Evolutionary conservation across 73 alveolate genomes (phyloP).

Genomic region (Diophrys sp.): DNA sequence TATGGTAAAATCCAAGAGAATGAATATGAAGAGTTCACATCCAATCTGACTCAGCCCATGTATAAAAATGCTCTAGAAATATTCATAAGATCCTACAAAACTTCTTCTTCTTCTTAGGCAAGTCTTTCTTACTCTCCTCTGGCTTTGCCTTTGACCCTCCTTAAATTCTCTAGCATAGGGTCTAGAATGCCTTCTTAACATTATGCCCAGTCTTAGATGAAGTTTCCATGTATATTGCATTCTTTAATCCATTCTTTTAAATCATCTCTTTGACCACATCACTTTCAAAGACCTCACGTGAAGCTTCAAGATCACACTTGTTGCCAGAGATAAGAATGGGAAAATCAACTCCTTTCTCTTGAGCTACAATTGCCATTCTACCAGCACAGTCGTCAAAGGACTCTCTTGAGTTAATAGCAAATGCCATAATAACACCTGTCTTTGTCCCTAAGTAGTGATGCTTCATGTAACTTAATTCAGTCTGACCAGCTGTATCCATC

Average conservation of each 20-base stretch:
- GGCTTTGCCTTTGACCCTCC: not conserved
- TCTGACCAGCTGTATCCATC: constrained; percentile 12
- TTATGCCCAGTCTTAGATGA: constrained; percentile 10
- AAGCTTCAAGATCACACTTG: constrained; percentile 1
- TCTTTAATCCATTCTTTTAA: not conserved
- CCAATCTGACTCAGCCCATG: too few relatives aligned
- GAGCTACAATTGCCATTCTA: not conserved
- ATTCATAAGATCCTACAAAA: not conserved
- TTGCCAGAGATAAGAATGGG: constrained; percentile 5
- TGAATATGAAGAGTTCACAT: too few relatives aligned
- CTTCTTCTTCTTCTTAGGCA: not conserved
- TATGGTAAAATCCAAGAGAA: too few relatives aligned
- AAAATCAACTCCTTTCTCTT: constrained; percentile 6
- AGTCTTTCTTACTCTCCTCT: not conserved
- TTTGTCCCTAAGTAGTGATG: not conserved
- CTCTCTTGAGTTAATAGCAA: constrained; percentile 2
- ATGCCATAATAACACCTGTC: constrained; percentile 3
- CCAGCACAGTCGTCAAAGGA: not conserved
- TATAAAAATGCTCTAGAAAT: too few relatives aligned
- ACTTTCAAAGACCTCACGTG: not conserved
- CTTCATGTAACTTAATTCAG: constrained; percentile 9
- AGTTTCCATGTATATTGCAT: constrained; percentile 1
- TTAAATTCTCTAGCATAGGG: not conserved
- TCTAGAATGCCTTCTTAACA: not conserved
- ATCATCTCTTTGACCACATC: not conserved